phyloP scores from a whole-genome alignment of 2,329 filamentous ascomycete genomes.

The Cercospora nicotianae region DNA sequence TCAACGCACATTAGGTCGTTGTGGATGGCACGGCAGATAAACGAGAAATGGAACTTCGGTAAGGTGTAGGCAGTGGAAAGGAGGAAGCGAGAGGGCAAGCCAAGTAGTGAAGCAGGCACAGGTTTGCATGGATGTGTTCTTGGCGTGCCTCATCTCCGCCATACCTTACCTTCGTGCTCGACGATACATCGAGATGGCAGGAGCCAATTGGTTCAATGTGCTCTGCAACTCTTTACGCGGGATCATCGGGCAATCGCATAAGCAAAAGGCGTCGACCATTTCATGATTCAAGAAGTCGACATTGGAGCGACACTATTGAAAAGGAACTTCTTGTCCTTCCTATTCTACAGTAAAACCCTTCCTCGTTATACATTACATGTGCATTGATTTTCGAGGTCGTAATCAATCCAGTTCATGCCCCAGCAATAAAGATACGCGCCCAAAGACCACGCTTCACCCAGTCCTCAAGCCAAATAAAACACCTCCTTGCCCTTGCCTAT shows the following conservation, averaged over 20 bases:
- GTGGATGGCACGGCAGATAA: no score
- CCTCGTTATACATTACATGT: not conserved
- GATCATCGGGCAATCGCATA: no score
- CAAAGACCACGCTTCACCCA: not conserved
- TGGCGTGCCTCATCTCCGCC: not conserved
- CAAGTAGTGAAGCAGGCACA: no score
- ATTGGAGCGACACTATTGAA: not conserved
- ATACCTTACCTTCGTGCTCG: not conserved
- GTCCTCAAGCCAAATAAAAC: not conserved
- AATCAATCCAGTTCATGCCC: not conserved
- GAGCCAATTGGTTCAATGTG: not conserved
- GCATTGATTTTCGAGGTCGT: not conserved
- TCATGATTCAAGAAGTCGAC: no score
- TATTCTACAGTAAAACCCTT: not conserved
- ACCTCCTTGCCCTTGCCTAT: not conserved
- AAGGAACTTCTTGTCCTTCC: not conserved
- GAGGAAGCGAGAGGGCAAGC: not conserved
- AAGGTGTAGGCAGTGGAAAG: not conserved
- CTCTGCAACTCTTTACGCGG: no score
- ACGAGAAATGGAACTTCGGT: no score
- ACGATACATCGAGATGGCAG: not conserved
- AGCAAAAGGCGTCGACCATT: no score
- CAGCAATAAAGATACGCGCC: not conserved
- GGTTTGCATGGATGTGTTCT: not conserved
- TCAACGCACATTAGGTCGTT: not conserved